Evolutionary conservation across 495 filamentous ascomycete species (phyloP), one percentile per base, ranked within the genome.

Genomic region (Lasiosphaeris hirsuta): DNA sequence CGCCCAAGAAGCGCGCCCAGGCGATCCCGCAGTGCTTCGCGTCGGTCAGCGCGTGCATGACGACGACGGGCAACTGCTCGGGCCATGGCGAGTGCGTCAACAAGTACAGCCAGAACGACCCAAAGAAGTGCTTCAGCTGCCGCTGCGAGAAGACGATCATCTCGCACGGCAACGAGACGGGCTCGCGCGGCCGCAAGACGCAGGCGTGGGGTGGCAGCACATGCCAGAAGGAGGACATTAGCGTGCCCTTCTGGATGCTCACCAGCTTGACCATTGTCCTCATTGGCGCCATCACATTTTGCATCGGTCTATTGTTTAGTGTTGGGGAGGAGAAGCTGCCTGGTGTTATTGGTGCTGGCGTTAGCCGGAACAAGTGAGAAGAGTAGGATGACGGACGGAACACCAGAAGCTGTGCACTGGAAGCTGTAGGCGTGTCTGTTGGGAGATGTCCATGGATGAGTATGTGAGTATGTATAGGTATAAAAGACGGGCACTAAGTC

Each of bases 201-300:
- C 63, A 72, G 38, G 69, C 81, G 57, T 98, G 90, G 89, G 93
- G 86, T 48, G 94, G 94, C 10, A 73, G 84, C 35, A 87, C 87
- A 58, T 98, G 94, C 74, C 87, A 96, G 72, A 98, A 97, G 81
- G 85, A 85, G 65, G 92, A 98, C 69, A 73, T 97, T 44, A 92
- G 88, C 71, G 81, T 85, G 15, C 84, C 84, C 38, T 97, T 98
- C 71, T 96, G 91, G 81, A 72, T 98, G 39, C 77, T 98, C 63
- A 77, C 82, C 5, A 81, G 85, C 4, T 85, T 94, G 40, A 84
- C 79, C 7, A 74, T 96, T 42, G 66, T 83, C 17, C 74, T 90
- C 30, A 68, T 90, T 9, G 72, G 81, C 18, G 73, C 85, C 33
- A 65, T 89, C 4, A 70, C 73, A 13, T 86, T 84, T 70, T 84